A percentile compares a stretch with the other conserved stretches of the same genome.
Conservation (phyloP, 805 yeast genomes). For the Diddensiella santjacobensis region DNA sequence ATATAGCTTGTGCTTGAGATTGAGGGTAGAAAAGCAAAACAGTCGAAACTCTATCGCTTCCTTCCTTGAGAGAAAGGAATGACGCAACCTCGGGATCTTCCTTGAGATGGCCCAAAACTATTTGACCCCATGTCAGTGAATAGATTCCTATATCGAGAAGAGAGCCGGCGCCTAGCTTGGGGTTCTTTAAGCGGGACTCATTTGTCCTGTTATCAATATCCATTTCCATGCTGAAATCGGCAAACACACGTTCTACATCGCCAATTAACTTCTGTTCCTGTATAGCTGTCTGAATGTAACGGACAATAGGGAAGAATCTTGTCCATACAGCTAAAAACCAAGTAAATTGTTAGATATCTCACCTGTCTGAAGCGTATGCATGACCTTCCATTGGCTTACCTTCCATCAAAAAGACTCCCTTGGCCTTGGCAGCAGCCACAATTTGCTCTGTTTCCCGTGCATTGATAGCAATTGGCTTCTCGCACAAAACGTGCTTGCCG, state of each 20-base stretch:
- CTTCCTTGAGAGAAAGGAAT: background rate
- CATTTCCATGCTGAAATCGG: slow-evolving; percentile 3
- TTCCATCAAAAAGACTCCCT: slow-evolving; percentile 49
- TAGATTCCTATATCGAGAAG: slow-evolving; percentile 2
- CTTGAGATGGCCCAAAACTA: background rate
- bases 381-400: slow-evolving; percentile 36
- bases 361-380: too few relatives aligned
- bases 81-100: background rate
- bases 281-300: background rate
- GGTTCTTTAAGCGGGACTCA: background rate
- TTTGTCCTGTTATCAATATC: background rate
- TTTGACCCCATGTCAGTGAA: background rate
- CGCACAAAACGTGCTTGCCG: slow-evolving; percentile 49
- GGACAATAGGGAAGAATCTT: slow-evolving; percentile 2
- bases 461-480: slow-evolving; percentile 50
- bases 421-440: slow-evolving; percentile 38
- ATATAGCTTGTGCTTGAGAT: background rate
- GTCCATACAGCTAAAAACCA: slow-evolving; percentile 13
- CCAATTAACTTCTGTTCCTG: background rate
- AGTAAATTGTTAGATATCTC: background rate
- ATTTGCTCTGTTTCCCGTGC: slow-evolving; percentile 40
- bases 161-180: slow-evolving; percentile 2
- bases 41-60: background rate
- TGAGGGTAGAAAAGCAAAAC: background rate
- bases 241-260: background rate